These are phyloP conservation scores for Ochromonadaceae sp. DNA, from an alignment of 352 stramenopile genomes.

Conservation along the genomic window DNA sequence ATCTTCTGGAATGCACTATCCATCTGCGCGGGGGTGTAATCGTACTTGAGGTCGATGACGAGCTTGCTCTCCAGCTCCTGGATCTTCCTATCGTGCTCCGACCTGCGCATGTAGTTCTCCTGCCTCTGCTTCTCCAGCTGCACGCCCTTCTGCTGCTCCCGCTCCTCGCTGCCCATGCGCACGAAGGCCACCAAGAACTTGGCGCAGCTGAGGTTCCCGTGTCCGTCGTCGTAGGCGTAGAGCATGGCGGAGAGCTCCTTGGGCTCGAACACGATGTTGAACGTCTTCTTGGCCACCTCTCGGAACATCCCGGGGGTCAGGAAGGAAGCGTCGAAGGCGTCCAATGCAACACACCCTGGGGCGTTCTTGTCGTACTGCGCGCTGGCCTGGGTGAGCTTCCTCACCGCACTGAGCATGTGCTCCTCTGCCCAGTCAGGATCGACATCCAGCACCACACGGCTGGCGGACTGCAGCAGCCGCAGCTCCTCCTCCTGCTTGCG, in stretches of 20 bases:
- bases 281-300: constrained; percentile 11
- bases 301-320: constrained; percentile 7
- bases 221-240: no score
- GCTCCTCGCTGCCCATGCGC: not conserved
- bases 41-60: not conserved
- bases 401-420: not conserved
- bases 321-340: not conserved
- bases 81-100: not conserved
- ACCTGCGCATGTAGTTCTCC: not conserved
- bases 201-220: not conserved
- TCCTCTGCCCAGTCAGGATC: not conserved
- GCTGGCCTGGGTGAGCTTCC: not conserved
- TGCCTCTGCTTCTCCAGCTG: constrained; percentile 5
- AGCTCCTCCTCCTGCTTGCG: not conserved
- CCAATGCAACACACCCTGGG: constrained; percentile 3
- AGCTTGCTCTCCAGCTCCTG: not conserved
- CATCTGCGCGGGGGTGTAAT: not conserved
- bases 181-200: constrained; percentile 7
- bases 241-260: not conserved
- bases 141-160: not conserved
- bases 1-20: constrained; percentile 7
- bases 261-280: not conserved
- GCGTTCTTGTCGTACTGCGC: constrained; percentile 9
- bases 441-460: not conserved
- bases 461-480: not conserved